These are phyloP conservation scores for Lecanicillium sp. DNA, from an alignment of 2,329 filamentous ascomycete species.

Conservation along the genomic window DNA sequence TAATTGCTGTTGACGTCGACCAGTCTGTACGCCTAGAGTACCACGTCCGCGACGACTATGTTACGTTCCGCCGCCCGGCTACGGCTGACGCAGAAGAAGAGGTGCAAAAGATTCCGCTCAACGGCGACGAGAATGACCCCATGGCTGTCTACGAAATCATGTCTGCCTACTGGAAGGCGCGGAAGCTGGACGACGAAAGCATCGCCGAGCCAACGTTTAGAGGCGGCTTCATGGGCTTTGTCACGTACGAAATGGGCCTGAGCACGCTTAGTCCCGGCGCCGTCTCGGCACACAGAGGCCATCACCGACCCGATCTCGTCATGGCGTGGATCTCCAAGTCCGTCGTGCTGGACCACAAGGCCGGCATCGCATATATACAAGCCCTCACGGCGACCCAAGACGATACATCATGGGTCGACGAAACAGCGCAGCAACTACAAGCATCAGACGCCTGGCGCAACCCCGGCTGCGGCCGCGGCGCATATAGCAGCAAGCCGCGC, in stretches of 20 bases:
- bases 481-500: neutral
- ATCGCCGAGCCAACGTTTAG: conserved; percentile 51
- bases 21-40: conserved; percentile 52
- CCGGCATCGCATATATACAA: conserved; percentile 58
- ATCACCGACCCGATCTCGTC: conserved; percentile 59
- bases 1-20: conserved; percentile 60
- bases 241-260: conserved; percentile 78
- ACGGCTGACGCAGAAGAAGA: conserved; percentile 11
- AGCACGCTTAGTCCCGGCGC: conserved; percentile 22
- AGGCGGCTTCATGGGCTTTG: conserved; percentile 77
- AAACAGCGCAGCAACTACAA: conserved; percentile 20
- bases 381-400: conserved; percentile 18
- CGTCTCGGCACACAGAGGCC: conserved; percentile 19
- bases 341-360: conserved; percentile 67
- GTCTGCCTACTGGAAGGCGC: conserved; percentile 32
- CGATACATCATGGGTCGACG: conserved; percentile 23
- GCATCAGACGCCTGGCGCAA: conserved; percentile 24
- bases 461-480: conserved; percentile 9
- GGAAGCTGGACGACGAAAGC: conserved; percentile 14
- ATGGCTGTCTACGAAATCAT: conserved; percentile 43
- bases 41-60: conserved; percentile 37
- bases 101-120: conserved; percentile 19
- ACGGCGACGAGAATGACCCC: conserved; percentile 18
- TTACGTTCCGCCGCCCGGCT: conserved; percentile 18
- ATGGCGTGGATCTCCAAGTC: conserved; percentile 71